phyloP scores from a whole-genome alignment of 495 filamentous ascomycete genomes.

The Penicillium paradoxum region DNA sequence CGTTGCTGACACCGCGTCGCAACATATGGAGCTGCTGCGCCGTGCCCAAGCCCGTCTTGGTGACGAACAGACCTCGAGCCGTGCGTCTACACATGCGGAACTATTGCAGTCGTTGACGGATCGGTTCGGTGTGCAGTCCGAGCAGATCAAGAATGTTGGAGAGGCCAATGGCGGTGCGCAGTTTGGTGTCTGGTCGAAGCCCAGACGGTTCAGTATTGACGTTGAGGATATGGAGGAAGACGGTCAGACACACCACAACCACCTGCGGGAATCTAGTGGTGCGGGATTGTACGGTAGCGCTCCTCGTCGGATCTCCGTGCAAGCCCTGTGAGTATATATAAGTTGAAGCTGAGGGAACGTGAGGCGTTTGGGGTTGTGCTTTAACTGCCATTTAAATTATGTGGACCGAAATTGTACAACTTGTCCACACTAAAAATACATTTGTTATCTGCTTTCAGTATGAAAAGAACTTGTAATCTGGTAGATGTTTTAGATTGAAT shows the following conservation, averaged over 20 bases:
- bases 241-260: constrained; percentile 29
- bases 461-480: too few species aligned
- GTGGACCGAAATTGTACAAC: neutral
- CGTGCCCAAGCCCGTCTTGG: constrained; percentile 34
- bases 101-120: constrained; percentile 28
- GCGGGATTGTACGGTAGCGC: constrained; percentile 27
- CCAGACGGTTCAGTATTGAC: constrained; percentile 39
- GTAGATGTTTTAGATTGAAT: too few species aligned
- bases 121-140: constrained; percentile 29
- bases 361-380: neutral
- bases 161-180: constrained; percentile 25
- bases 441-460: neutral
- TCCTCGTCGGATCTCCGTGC: constrained; percentile 24
- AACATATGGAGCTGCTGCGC: constrained; percentile 51
- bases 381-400: neutral
- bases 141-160: constrained; percentile 21
- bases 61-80: constrained; percentile 13
- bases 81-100: constrained; percentile 23
- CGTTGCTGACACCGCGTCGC: constrained; percentile 34
- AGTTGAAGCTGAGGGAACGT: neutral
- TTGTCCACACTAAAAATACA: neutral
- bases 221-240: constrained; percentile 32
- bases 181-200: constrained; percentile 37
- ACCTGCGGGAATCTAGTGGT: constrained; percentile 35
- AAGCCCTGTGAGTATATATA: constrained; percentile 15